Conservation (phyloP, 2,329 filamentous ascomycete genomes). For the Trichoderma sp. region DNA sequence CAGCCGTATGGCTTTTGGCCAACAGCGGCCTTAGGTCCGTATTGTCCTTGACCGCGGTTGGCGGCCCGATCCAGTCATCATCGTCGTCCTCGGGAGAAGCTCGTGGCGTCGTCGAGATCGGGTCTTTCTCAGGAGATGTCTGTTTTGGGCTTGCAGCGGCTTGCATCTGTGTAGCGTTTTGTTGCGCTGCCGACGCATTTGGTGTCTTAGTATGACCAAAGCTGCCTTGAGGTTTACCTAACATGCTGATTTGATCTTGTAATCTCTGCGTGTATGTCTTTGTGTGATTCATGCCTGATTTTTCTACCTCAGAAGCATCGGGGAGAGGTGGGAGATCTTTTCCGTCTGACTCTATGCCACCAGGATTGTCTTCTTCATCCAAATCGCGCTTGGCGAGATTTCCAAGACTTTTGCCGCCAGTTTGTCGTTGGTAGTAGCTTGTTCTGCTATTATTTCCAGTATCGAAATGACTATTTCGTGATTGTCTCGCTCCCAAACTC, state of each 20-base stretch:
- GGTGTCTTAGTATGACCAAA: constrained; percentile 54
- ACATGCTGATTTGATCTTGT: constrained; percentile 85
- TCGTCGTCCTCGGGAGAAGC: constrained; percentile 59
- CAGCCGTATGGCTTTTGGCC: constrained; percentile 63
- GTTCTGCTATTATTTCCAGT: constrained; percentile 66
- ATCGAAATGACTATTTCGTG: constrained; percentile 79
- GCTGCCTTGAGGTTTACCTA: constrained; percentile 60
- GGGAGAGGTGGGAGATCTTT: constrained; percentile 41
- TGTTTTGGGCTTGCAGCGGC: constrained; percentile 37
- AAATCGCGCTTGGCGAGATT: constrained; percentile 50
- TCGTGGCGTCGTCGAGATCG: constrained; percentile 56
- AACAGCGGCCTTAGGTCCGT: constrained; percentile 53
- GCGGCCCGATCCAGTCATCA: constrained; percentile 67
- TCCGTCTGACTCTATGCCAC: constrained; percentile 59
- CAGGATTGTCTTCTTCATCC: constrained; percentile 51
- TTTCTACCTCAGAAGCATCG: constrained; percentile 49
- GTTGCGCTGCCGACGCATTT: constrained; percentile 35
- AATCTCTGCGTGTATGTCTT: constrained; percentile 93
- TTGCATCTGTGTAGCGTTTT: constrained; percentile 36
- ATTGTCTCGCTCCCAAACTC: constrained; percentile 73
- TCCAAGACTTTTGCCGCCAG: constrained; percentile 73
- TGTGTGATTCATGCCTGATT: constrained; percentile 59
- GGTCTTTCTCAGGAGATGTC: constrained; percentile 38
- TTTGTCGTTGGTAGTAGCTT: constrained; percentile 74
- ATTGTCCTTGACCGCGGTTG: constrained; percentile 40